These are phyloP conservation scores for Mimosa pudica DNA, from an alignment of 306 rosid genomes.

Conservation along the genomic window DNA sequence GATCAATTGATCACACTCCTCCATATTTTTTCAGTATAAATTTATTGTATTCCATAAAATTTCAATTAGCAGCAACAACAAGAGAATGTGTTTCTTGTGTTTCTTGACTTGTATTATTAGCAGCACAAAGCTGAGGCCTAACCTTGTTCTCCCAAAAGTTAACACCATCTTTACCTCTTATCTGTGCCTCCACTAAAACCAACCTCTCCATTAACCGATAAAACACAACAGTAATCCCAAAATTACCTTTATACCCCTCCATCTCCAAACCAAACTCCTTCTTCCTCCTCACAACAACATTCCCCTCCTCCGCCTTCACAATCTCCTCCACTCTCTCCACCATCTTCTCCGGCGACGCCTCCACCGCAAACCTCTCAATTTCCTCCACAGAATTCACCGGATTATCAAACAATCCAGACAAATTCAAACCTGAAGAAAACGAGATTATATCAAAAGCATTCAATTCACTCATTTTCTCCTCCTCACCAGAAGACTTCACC, in stretches of 20 bases:
- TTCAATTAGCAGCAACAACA: constrained; percentile 13
- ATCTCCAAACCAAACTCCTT: constrained; percentile 48
- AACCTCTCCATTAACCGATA: constrained; percentile 40
- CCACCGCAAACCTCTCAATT: constrained; percentile 31
- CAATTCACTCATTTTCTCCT: constrained; percentile 25
- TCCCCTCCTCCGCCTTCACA: constrained; percentile 33
- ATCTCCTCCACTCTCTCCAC: constrained; percentile 36
- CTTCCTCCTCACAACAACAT: constrained; percentile 40
- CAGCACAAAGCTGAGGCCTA: constrained; percentile 34
- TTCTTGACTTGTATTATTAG: neutral
- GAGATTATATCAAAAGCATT: constrained; percentile 49
- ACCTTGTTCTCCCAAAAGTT: constrained; percentile 39
- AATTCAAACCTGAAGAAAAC: constrained; percentile 45
- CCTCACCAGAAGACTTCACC: constrained; percentile 11
- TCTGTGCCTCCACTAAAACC: constrained; percentile 37
- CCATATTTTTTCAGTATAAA: neutral
- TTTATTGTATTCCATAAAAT: neutral
- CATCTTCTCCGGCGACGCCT: constrained; percentile 34
- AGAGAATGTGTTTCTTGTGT: neutral
- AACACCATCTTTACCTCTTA: constrained; percentile 19
- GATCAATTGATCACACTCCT: neutral
- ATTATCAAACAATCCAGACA: constrained; percentile 40
- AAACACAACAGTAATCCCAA: constrained; percentile 39
- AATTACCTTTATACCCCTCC: constrained; percentile 39
- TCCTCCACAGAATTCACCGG: neutral